Base-by-base conservation (phyloP, 2,329 filamentous ascomycete genomes). In the Nannizziopsis barbatae region DNA sequence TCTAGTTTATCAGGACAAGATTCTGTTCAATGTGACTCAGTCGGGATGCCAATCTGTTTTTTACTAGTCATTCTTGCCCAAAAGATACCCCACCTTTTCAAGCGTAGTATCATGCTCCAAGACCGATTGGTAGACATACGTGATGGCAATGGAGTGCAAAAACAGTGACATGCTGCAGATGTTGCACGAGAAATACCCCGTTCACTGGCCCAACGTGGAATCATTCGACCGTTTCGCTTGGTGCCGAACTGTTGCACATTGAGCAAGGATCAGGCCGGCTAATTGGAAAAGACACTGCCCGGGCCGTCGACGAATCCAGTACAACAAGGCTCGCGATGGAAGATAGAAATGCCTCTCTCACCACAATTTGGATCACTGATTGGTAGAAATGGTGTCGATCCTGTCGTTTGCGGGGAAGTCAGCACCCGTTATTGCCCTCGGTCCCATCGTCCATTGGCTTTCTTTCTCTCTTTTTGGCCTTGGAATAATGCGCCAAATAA, bases 261-360 rank as follows among this genome's bases (percentile, higher is more conserved):
- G 5, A 12, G 44, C 44, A 31, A 40, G 22, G 44, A 41, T 47
- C 35, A 37, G 15, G 33, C 40, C 18, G 40, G 40, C 40, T 42
- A 32, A 42, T 31, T 42, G 9, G 14, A 12, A 31, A 14, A 12
- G 5, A 32, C 12, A 27, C 22, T 27, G 22, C 14, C 12, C 30
- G 31, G 5, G 14, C 30, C 30, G 8, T 18, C n/a, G 8, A 18
- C 41, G 41, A 43, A 43, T 43, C 41, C 30, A 33, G 30, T 14
- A 14, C 30, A 27, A 14, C 5, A n/a, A 14, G 39, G 4, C 11
- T n/a, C 22, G 22, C 22, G 22, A 27, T 27, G 3, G 22, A 27
- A 27, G 22, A 3, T 4, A 27, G 22, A 27, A 27, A 27, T 27
- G 7, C 7, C 22, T 27, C 22, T 27, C 22, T 27, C 22, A 27